Conservation (phyloP, 345 rosid genomes). For the Boechera divaricarpa region DNA sequence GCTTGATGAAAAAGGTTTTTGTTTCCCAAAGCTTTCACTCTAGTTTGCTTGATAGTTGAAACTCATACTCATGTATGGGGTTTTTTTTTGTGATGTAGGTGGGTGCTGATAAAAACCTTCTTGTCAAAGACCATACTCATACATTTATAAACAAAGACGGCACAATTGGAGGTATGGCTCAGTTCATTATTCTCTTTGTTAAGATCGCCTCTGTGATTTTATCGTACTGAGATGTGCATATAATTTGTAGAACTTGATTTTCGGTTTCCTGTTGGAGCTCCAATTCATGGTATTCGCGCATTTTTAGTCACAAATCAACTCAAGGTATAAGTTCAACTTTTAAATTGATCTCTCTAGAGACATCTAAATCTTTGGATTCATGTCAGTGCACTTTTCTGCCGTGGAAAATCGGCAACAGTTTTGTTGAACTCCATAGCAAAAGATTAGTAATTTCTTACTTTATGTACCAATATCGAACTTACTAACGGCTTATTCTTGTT, state of each 20-base stretch:
- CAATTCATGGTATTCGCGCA: slow-evolving; percentile 88
- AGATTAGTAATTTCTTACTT: slow-evolving; percentile 4
- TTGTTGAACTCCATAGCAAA: background rate
- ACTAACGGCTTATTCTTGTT: background rate
- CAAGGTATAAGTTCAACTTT: slow-evolving; percentile 53
- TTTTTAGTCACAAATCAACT: slow-evolving; percentile 88
- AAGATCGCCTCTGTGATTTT: slow-evolving; percentile 2
- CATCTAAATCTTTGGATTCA: slow-evolving; percentile 8
- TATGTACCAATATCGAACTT: background rate
- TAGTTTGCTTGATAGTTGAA: slow-evolving; percentile 20
- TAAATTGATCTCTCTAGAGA: background rate
- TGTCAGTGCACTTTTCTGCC: background rate
- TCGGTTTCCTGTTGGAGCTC: slow-evolving; percentile 93
- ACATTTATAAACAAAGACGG: slow-evolving; percentile 95
- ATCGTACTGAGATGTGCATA: slow-evolving; percentile 2
- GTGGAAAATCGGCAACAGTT: background rate
- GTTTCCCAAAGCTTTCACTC: background rate
- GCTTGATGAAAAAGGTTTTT: slow-evolving; percentile 93
- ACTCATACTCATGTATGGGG: background rate
- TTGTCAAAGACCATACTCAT: slow-evolving; percentile 96
- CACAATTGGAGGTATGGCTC: slow-evolving; percentile 73
- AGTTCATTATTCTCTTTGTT: slow-evolving; percentile 11
- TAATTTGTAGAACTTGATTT: slow-evolving; percentile 89
- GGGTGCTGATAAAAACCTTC: slow-evolving; percentile 89
- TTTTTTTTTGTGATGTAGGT: slow-evolving; percentile 51